Evolutionary conservation across 441 rosid genomes (phyloP).

Genomic region (Gossypium davidsonii): DNA sequence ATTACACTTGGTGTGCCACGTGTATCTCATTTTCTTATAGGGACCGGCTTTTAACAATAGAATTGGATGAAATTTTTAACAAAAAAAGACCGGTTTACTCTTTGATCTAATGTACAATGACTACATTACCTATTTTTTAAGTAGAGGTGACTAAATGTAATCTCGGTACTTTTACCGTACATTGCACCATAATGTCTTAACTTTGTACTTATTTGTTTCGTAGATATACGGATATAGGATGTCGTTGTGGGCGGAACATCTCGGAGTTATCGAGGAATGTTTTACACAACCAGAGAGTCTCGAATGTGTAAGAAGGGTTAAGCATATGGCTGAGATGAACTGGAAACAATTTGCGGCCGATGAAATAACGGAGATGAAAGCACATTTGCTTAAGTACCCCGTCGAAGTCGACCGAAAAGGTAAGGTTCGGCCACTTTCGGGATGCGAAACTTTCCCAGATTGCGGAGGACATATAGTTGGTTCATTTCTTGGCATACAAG

Average conservation of each 20-base stretch:
- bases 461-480: conserved; percentile 83
- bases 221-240: conserved; percentile 89
- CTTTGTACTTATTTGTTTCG: neutral
- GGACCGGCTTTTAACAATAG: no score
- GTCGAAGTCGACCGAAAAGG: conserved; percentile 80
- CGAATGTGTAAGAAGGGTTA: conserved; percentile 68
- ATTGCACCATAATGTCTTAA: neutral
- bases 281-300: conserved; percentile 63
- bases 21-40: no score
- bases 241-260: conserved; percentile 96
- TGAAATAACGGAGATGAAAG: conserved; percentile 74
- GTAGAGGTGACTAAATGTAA: no score
- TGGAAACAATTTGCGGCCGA: conserved; percentile 73
- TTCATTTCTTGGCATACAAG: conserved; percentile 82
- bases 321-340: conserved; percentile 53
- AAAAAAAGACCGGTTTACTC: no score
- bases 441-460: conserved; percentile 76
- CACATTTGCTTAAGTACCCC: conserved; percentile 84
- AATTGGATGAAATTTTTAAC: no score
- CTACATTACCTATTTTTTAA: no score
- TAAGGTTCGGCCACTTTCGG: conserved; percentile 68
- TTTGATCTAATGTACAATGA: no score
- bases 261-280: conserved; percentile 60
- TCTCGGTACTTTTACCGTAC: neutral
- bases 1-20: no score